A percentile compares a stretch with the other conserved stretches of the same genome.
Conservation (phyloP, 2,329 filamentous ascomycete species). For the Penicillium digitatum region DNA sequence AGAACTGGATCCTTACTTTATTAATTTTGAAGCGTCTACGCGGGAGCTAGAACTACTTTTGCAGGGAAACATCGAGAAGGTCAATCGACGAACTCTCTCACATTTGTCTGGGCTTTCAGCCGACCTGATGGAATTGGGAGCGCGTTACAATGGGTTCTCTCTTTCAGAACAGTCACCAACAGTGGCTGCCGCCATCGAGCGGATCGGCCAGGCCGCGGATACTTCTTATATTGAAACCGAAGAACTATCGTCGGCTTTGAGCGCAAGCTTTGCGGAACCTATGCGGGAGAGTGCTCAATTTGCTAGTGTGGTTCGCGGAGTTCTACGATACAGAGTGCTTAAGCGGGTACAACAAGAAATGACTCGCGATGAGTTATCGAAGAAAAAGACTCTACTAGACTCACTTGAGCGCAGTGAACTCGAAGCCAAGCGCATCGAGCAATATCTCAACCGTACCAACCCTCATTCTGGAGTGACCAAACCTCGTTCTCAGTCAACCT, state of each 20-base stretch:
- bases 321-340: conserved; percentile 82
- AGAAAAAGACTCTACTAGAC: conserved; percentile 77
- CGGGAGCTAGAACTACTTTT: conserved; percentile 85
- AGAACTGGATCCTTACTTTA: conserved; percentile 93
- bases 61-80: conserved; percentile 92
- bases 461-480: conserved; percentile 39
- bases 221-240: conserved; percentile 94
- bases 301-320: conserved; percentile 83
- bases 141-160: conserved; percentile 95
- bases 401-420: conserved; percentile 90
- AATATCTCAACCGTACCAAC: conserved; percentile 69
- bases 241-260: conserved; percentile 81
- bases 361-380: conserved; percentile 86
- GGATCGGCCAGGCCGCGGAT: conserved; percentile 89
- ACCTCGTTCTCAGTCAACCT: conserved; percentile 63
- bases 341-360: conserved; percentile 97
- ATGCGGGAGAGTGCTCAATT: conserved; percentile 98
- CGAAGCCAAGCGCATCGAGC: conserved; percentile 88
- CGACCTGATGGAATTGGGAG: conserved; percentile 88
- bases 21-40: conserved; percentile 85
- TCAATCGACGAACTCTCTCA: conserved; percentile 82
- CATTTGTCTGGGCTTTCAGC: conserved; percentile 79
- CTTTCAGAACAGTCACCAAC: conserved; percentile 86
- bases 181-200: conserved; percentile 87
- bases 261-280: conserved; percentile 90